These are phyloP conservation scores for Hylodesmum podocarpum DNA, from an alignment of 306 rosid genomes.

Conservation along the genomic window DNA sequence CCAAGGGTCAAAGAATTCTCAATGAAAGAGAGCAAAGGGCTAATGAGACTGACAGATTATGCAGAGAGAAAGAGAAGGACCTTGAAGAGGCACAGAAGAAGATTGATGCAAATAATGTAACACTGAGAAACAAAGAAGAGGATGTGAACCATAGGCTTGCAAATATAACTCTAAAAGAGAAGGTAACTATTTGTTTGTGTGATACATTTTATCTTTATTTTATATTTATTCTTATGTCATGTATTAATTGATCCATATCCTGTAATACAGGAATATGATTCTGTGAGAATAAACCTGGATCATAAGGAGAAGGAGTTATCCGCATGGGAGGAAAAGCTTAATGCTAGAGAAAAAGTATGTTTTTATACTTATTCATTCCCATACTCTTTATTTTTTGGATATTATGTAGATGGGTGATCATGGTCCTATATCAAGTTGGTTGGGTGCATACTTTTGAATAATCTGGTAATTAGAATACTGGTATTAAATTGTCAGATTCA, in stretches of 20 bases:
- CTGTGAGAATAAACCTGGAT: constrained; percentile 54
- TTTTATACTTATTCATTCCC: constrained; percentile 2
- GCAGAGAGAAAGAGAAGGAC: constrained; percentile 83
- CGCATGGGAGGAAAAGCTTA: constrained; percentile 68
- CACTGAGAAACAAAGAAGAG: constrained; percentile 76
- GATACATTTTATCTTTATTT: not conserved
- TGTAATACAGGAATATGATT: constrained; percentile 70
- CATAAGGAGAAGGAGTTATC: constrained; percentile 76
- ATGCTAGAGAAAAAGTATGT: constrained; percentile 77
- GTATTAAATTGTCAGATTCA: not conserved
- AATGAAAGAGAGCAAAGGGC: constrained; percentile 96
- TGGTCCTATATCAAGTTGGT: not conserved
- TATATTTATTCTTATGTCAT: not conserved
- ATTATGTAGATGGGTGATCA: not conserved
- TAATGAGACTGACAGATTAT: constrained; percentile 70
- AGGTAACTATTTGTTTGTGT: constrained; percentile 50
- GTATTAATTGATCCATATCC: constrained; percentile 29
- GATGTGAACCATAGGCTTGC: constrained; percentile 71
- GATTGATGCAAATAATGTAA: constrained; percentile 60
- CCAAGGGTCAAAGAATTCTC: constrained; percentile 75
- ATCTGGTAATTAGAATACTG: not conserved
- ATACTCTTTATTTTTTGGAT: not conserved
- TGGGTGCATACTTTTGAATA: constrained; percentile 15
- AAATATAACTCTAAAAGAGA: constrained; percentile 65
- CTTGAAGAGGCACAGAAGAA: constrained; percentile 82